phyloP scores from a whole-genome alignment of 2,329 filamentous ascomycete genomes.

The Phaeosphaeriaceae sp. region DNA sequence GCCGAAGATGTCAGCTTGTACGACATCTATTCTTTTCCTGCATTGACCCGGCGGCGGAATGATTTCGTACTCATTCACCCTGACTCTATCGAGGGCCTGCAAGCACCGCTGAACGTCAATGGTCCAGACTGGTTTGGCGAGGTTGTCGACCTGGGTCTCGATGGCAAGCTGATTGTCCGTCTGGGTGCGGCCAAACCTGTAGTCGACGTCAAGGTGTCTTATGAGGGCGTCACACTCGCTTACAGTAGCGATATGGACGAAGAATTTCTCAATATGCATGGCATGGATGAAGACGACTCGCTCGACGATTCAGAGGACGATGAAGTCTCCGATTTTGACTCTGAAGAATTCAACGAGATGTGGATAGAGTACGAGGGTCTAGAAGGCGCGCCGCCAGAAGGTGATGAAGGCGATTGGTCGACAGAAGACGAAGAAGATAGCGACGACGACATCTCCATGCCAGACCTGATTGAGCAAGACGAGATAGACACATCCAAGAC shows the following conservation, averaged over 20 bases:
- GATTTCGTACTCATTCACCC: constrained; percentile 63
- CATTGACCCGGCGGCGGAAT: constrained; percentile 57
- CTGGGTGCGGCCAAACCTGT: constrained; percentile 59
- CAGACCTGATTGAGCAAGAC: constrained; percentile 30
- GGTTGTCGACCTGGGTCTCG: constrained; percentile 61
- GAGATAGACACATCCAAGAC: constrained; percentile 43
- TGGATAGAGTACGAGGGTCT: constrained; percentile 50
- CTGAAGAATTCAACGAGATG: constrained; percentile 45
- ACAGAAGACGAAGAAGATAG: constrained; percentile 47
- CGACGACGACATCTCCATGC: constrained; percentile 41
- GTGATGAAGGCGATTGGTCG: constrained; percentile 47
- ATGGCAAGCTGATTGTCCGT: constrained; percentile 63
- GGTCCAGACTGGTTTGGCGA: constrained; percentile 64
- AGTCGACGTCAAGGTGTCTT: constrained; percentile 58
- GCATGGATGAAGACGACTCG: constrained; percentile 33
- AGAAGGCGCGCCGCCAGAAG: constrained; percentile 39
- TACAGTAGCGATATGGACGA: constrained; percentile 54
- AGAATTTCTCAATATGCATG: constrained; percentile 32
- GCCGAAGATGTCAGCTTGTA: constrained; percentile 65
- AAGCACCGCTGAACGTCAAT: constrained; percentile 19
- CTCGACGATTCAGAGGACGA: constrained; percentile 45
- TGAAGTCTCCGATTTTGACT: constrained; percentile 39
- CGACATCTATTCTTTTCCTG: constrained; percentile 62
- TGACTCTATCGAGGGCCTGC: constrained; percentile 20
- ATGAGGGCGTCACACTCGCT: constrained; percentile 59